These are phyloP conservation scores for Asclepias syriaca DNA, from an alignment of 257 asterid species.

Conservation along the genomic window DNA sequence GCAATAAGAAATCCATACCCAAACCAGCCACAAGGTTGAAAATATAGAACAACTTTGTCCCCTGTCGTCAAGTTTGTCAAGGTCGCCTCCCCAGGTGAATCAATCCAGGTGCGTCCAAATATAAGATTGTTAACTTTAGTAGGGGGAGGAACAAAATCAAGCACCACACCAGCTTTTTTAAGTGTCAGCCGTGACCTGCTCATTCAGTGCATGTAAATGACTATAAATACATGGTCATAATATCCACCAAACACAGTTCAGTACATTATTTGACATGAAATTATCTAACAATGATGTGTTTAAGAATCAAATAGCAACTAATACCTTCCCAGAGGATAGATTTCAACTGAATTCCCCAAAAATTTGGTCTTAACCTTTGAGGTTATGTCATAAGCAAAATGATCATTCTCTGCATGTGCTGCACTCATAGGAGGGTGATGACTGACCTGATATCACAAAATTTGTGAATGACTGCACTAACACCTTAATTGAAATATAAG, in stretches of 20 bases:
- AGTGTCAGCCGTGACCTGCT: conserved; percentile 78
- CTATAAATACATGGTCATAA: not conserved
- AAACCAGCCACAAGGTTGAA: conserved; percentile 97
- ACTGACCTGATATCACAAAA: conserved; percentile 26
- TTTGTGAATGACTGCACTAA: not conserved
- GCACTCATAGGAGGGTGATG: conserved; percentile 99
- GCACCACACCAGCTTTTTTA: conserved; percentile 63
- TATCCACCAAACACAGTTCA: not conserved
- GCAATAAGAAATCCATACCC: conserved; percentile 50
- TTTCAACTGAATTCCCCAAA: conserved; percentile 80
- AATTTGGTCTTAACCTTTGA: conserved; percentile 81
- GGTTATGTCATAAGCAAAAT: conserved; percentile 71
- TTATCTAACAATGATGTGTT: not conserved
- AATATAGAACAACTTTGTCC: conserved; percentile 85
- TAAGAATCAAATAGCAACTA: conserved; percentile 9
- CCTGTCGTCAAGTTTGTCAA: conserved; percentile 84
- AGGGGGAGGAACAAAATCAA: conserved; percentile 93
- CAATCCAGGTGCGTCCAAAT: conserved; percentile 94
- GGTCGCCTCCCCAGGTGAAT: conserved; percentile 81
- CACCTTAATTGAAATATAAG: not conserved
- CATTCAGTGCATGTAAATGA: not conserved
- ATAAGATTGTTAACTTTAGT: conserved; percentile 79
- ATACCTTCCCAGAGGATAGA: conserved; percentile 95
- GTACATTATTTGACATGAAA: not conserved
- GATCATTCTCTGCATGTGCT: conserved; percentile 88